phyloP scores from a whole-genome alignment of 257 asterid species.

The Solanum dulcamara region DNA sequence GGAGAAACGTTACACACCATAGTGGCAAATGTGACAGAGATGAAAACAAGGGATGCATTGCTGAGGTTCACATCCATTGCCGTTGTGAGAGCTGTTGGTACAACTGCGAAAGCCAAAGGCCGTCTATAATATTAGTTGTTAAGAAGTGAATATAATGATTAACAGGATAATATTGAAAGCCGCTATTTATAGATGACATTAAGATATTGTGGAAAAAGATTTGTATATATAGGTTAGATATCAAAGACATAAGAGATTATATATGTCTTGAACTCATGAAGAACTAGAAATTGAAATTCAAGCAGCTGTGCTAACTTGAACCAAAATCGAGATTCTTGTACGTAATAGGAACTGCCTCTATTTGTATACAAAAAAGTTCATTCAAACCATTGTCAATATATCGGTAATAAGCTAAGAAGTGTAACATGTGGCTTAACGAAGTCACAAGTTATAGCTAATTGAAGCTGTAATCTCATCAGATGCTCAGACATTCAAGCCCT shows the following conservation, averaged over 20 bases:
- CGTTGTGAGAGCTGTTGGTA: constrained; percentile 94
- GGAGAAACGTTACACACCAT: constrained; percentile 50
- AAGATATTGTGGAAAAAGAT: background rate
- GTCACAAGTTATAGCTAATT: background rate
- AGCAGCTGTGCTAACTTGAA: background rate
- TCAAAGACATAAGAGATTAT: background rate
- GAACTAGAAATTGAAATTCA: background rate
- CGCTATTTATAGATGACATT: background rate
- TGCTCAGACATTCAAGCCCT: background rate
- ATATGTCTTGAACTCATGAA: background rate
- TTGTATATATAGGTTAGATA: background rate
- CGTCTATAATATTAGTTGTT: constrained; percentile 81
- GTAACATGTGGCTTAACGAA: background rate
- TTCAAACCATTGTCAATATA: background rate
- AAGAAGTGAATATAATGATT: constrained; percentile 14
- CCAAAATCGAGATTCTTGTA: background rate
- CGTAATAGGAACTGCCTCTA: background rate
- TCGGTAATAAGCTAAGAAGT: background rate
- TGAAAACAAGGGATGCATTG: constrained; percentile 93
- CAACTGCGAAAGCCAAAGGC: constrained; percentile 88
- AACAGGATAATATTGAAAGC: background rate
- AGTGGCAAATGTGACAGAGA: constrained; percentile 97
- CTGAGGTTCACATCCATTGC: constrained; percentile 97
- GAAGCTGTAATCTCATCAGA: background rate
- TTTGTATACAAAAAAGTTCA: background rate